A percentile compares a stretch with the other conserved stretches of the same genome.
Evolutionary conservation across 768 basidiomycete genomes (phyloP).

Genomic region (Tylopilus plumbeoviolaceoides): DNA sequence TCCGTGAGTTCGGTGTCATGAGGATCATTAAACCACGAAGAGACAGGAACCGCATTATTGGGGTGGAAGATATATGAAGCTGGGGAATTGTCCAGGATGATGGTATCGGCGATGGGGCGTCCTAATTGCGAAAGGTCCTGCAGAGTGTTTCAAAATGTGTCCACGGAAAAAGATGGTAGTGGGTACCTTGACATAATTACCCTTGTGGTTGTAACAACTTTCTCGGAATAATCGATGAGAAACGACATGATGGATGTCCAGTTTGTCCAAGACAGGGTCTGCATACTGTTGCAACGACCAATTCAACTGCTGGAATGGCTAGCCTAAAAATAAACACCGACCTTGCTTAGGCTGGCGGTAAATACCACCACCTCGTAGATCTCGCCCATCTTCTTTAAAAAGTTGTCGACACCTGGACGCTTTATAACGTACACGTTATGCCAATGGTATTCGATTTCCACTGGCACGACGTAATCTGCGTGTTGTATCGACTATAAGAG

Average conservation of each 20-base stretch:
- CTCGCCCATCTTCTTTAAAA: conserved; percentile 97
- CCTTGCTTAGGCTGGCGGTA: conserved; percentile 97
- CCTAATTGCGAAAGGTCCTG: conserved; percentile 97
- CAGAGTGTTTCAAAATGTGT: conserved; percentile 2
- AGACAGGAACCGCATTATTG: conserved; percentile 98
- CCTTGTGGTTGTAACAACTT: conserved; percentile 98
- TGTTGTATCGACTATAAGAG: conserved; percentile 77
- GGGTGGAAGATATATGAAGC: conserved; percentile 99
- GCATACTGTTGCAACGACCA: conserved; percentile 65
- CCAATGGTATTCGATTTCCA: conserved; percentile 97
- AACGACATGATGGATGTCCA: conserved; percentile 90
- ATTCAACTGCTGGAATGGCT: conserved; percentile 2
- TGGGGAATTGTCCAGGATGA: conserved; percentile 98
- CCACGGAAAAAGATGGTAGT: background rate
- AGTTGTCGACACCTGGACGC: conserved; percentile 95
- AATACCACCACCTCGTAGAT: conserved; percentile 98
- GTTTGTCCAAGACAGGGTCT: conserved; percentile 95
- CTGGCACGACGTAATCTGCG: conserved; percentile 97
- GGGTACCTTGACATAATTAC: conserved; percentile 96
- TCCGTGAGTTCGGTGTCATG: conserved; percentile 98
- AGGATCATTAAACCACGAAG: conserved; percentile 99
- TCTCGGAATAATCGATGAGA: conserved; percentile 94
- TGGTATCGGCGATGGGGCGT: conserved; percentile 87
- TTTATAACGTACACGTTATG: conserved; percentile 99
- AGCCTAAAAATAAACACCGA: conserved; percentile 32